Evolutionary conservation across 306 rosid genomes (phyloP).

Genomic region (Malus fusca): DNA sequence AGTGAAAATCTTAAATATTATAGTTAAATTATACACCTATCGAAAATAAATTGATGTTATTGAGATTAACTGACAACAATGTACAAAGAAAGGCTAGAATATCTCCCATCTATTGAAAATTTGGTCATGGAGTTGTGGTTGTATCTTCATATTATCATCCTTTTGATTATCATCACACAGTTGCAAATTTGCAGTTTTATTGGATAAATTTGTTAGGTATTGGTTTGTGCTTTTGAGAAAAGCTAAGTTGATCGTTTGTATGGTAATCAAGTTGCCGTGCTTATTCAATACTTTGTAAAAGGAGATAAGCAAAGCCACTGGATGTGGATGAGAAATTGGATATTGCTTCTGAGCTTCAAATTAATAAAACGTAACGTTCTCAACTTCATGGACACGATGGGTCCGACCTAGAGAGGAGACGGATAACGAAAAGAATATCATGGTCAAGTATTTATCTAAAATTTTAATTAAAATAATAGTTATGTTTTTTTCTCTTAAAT

Average conservation of each 20-base stretch:
- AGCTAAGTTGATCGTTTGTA: neutral
- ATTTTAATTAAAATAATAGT: too few species aligned
- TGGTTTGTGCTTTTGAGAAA: neutral
- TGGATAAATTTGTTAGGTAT: neutral
- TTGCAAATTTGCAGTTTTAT: neutral
- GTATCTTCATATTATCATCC: neutral
- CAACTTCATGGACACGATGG: neutral
- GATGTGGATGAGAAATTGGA: neutral
- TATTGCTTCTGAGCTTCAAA: neutral
- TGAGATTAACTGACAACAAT: too few species aligned
- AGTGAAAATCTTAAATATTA: too few species aligned
- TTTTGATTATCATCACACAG: neutral
- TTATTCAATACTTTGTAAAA: neutral
- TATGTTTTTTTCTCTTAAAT: too few species aligned
- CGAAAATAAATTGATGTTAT: too few species aligned
- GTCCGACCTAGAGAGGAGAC: neutral
- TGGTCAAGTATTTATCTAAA: neutral
- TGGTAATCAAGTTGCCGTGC: neutral
- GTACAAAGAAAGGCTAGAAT: too few species aligned
- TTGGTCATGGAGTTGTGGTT: neutral
- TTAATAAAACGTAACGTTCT: slow-evolving; percentile 2
- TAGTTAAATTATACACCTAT: too few species aligned
- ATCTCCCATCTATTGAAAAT: neutral
- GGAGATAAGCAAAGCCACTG: neutral
- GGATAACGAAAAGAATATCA: neutral